phyloP scores from a whole-genome alignment of 2,329 filamentous ascomycete species.

The Curvularia spicifera region DNA sequence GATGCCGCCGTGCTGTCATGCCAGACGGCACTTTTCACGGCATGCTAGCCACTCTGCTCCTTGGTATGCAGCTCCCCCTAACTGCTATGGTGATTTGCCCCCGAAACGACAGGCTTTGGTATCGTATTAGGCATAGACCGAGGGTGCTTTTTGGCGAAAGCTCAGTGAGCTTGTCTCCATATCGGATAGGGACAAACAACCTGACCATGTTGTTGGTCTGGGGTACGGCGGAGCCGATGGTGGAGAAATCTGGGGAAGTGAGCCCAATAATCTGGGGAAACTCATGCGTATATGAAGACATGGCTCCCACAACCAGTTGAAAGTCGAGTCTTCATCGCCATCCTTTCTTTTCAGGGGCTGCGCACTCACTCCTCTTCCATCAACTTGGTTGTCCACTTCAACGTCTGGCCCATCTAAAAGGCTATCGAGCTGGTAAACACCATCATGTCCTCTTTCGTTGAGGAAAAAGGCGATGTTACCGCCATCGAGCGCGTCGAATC shows the following conservation, averaged over 20 bases:
- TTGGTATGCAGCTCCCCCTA: conserved; percentile 2
- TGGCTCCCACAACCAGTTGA: neutral
- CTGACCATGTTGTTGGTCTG: conserved; percentile 10
- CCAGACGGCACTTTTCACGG: conserved; percentile 4
- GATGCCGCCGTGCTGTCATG: conserved; percentile 8
- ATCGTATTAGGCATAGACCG: conserved; percentile 2
- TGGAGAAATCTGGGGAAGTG: conserved; percentile 20
- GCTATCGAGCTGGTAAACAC: neutral
- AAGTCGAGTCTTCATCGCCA: neutral
- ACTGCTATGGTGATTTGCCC: conserved; percentile 7
- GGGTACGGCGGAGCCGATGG: conserved; percentile 20
- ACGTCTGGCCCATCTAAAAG: neutral
- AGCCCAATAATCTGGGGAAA: conserved; percentile 7
- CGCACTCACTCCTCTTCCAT: neutral
- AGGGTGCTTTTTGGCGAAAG: conserved; percentile 2
- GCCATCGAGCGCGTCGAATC: conserved; percentile 30
- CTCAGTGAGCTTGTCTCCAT: neutral
- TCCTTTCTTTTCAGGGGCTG: neutral
- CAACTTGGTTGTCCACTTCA: neutral
- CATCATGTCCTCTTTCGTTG: conserved; percentile 26
- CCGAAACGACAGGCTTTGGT: conserved; percentile 13
- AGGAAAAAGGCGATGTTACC: conserved; percentile 27
- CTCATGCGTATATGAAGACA: conserved; percentile 17
- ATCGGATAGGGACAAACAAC: conserved; percentile 6
- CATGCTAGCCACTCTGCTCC: conserved; percentile 5